Evolutionary conservation across 1,284 basidiomycete species (phyloP), one percentile per base, ranked within the genome.

Genomic region (Malassezia pachydermatis): DNA sequence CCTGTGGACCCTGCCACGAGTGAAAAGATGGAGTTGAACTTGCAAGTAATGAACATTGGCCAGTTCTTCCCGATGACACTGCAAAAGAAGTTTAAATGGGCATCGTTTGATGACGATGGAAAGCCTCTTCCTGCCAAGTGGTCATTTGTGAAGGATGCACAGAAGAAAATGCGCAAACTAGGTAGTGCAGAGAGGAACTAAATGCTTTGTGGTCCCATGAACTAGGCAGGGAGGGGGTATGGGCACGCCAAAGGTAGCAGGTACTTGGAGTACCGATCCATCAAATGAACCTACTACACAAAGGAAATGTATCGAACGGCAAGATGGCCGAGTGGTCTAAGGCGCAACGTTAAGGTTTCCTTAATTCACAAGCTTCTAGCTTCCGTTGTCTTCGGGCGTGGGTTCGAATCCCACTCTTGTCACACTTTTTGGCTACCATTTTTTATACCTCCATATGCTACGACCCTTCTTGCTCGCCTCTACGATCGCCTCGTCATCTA

Each of bases 21-120:
- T 40, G 68, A 71, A 25, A 67, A 67, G 55, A 67, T 71, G 63
- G 65, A 71, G 39, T 45, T 71, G 11, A 48, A 62, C 8, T 33
- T 69, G 42, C 54, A 62, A 41, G 58, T 66, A 28, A 60, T 69
- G 54, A 62, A 65, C 41, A 59, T 69, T 38, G 45, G 51, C 40
- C 58, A 64, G 22, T 67, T 65, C 51, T 71, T 71, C 46, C 63
- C 68, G n/a, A 59, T 59, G 33, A 60, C 65, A 20, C 58, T 71
- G 50, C 66, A 67, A 36, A 71, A 71, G 51, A 71, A 71, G 57
- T 71, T 71, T 57, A 63, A 63, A 35, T 66, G 63, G 64, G 63
- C 63, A 1, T 58, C 62, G 3, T 54, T 54, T 11, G 60, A 56
- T 39, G 59, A 66, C 45, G 47, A 61, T 17, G 58, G 59, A 6